Base-by-base conservation (phyloP, 257 asterid genomes). In the Vinca minor region DNA sequence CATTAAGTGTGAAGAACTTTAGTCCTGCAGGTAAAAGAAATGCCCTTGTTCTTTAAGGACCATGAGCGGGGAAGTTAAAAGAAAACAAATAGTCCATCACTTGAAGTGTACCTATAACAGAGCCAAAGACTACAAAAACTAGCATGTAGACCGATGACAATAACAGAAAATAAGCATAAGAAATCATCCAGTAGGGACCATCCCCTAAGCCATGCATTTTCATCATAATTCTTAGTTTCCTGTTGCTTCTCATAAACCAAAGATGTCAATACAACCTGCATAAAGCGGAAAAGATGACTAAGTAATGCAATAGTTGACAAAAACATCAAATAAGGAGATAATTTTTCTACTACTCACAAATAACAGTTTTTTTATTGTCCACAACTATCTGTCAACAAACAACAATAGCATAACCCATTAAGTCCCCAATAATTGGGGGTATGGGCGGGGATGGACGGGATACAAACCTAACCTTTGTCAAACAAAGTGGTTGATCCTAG, bases 141-240 rank as follows among this genome's bases (percentile, higher is more conserved):
- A 87, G 65, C 95, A 87, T 87, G 88, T 89, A 93, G 68, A 82
- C 35, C 17, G 73, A 38, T 44, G 96, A 93, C 81, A 93, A 62
- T 63, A 76, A 77, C 63, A 93, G 92, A 74, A 93, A 93, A 80
- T 93, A 93, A 73, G 91, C 87, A 70, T 93, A 89, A 70, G 97
- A 82, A 80, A 93, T 89, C 92, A 84, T 77, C 99, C 99, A 89
- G 74, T 93, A 93, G 60, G 99, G 96, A 36, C 96, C 95, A 70
- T 93, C 97, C 10, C 91, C 96, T 63, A 93, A 92, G 14, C 99
- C 99, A 70, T 93, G 97, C 99, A 93, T 93, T 85, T 93, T 93
- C 99, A 93, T 93, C 97, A 93, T 93, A 68, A 93, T 89, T 83
- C 97, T 82, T 66, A 92, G 81, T 73, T 74, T 85, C 38, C 74